Evolutionary conservation across 2,329 filamentous ascomycete genomes (phyloP).

Genomic region (Penicillium verrucosum): DNA sequence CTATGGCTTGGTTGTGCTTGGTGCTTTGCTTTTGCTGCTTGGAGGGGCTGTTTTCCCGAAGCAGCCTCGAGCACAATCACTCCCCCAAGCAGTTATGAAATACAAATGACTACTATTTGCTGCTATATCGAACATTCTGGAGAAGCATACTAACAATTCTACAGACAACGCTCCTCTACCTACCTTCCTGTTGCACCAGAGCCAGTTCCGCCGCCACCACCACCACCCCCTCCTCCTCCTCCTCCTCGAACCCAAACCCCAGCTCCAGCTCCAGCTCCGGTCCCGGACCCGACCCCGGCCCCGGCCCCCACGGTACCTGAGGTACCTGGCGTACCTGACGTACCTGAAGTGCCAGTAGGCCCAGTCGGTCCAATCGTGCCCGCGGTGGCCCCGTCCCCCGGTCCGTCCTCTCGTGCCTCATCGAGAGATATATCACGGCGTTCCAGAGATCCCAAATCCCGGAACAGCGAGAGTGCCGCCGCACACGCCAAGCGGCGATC

Average conservation of each 20-base stretch:
- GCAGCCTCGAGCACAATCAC: not conserved
- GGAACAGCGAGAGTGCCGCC: constrained; percentile 49
- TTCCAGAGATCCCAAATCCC: constrained; percentile 42
- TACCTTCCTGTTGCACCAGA: constrained; percentile 58
- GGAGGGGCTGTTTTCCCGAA: constrained; percentile 3
- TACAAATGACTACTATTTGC: not conserved
- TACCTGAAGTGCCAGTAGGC: not conserved
- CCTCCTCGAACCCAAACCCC: no score
- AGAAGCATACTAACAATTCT: constrained; percentile 29
- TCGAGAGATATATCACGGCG: constrained; percentile 40
- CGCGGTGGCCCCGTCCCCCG: constrained; percentile 25
- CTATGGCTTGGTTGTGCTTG: not conserved
- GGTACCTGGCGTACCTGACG: no score
- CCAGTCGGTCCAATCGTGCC: not conserved
- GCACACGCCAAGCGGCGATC: constrained; percentile 77
- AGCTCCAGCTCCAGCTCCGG: not conserved
- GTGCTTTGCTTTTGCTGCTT: not conserved
- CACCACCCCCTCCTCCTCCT: not conserved
- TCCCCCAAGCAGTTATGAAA: not conserved
- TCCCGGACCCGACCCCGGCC: not conserved
- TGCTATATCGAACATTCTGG: not conserved
- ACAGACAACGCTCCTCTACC: constrained; percentile 60
- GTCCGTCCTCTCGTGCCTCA: constrained; percentile 43
- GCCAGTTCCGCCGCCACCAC: not conserved
- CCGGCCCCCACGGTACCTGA: not conserved